phyloP scores from a whole-genome alignment of 2,329 filamentous ascomycete species.

The Colletotrichum lindemuthianum region DNA sequence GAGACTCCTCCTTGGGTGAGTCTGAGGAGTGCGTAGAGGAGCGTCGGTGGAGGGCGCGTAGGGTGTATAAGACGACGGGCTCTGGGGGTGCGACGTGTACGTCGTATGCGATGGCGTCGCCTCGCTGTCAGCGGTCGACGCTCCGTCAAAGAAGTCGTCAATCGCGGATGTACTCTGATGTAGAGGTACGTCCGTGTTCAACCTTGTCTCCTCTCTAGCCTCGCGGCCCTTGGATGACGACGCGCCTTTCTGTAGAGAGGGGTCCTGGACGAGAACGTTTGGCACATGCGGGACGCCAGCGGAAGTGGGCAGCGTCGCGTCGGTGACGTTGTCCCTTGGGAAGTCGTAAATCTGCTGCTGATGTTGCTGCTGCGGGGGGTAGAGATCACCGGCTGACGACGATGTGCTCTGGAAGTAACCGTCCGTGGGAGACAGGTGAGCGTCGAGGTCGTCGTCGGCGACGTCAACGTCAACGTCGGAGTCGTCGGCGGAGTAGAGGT shows the following conservation, averaged over 20 bases:
- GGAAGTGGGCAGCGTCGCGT: constrained; percentile 40
- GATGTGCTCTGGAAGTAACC: constrained; percentile 59
- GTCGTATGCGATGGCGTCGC: constrained; percentile 30
- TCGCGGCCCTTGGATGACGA: constrained; percentile 53
- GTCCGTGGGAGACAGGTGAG: constrained; percentile 58
- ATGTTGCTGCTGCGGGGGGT: constrained; percentile 37
- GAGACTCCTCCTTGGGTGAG: constrained; percentile 30
- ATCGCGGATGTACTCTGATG: constrained; percentile 17
- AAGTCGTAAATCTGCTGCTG: constrained; percentile 20
- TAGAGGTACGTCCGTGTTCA: constrained; percentile 40
- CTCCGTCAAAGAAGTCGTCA: constrained; percentile 21
- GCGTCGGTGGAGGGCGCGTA: constrained; percentile 25
- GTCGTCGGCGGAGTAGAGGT: constrained; percentile 38
- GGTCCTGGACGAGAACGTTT: constrained; percentile 60
- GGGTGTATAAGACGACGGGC: constrained; percentile 35
- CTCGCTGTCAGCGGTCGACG: constrained; percentile 30
- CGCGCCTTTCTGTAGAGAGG: constrained; percentile 51
- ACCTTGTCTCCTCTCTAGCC: constrained; percentile 52
- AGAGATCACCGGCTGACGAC: constrained; percentile 41
- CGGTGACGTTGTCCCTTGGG: constrained; percentile 36
- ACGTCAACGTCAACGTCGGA: constrained; percentile 26
- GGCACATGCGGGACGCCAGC: constrained; percentile 56
- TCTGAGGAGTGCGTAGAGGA: constrained; percentile 31
- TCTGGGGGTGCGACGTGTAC: constrained; percentile 19
- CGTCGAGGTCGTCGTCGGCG: constrained; percentile 41